Conservation (phyloP, 2,329 filamentous ascomycete genomes). For the Stagonosporopsis tanaceti region DNA sequence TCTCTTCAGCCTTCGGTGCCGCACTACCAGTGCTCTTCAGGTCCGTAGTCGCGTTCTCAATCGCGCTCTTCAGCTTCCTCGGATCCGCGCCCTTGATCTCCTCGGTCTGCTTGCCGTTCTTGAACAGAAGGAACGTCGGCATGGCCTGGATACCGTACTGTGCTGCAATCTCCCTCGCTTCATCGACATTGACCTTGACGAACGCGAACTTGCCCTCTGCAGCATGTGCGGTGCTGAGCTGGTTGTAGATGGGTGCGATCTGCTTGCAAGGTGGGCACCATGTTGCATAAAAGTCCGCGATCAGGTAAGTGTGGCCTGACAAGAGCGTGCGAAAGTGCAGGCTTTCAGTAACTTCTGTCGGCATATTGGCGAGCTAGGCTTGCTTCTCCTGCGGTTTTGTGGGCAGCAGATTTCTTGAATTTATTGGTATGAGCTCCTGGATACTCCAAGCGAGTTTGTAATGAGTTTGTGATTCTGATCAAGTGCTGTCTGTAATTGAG, state of each 20-base stretch:
- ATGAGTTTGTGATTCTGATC: not conserved
- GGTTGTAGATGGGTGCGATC: conserved; percentile 61
- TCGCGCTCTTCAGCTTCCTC: conserved; percentile 32
- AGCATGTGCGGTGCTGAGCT: conserved; percentile 59
- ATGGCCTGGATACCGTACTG: conserved; percentile 60
- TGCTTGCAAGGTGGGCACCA: conserved; percentile 67
- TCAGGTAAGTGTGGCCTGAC: conserved; percentile 49
- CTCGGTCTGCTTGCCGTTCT: conserved; percentile 40
- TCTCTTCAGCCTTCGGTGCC: conserved; percentile 16
- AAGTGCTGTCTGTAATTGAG: not conserved
- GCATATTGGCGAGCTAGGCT: conserved; percentile 28
- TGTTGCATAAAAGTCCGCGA: conserved; percentile 62
- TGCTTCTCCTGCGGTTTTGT: not conserved
- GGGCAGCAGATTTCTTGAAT: not conserved
- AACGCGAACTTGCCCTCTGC: conserved; percentile 58
- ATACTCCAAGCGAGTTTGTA: not conserved
- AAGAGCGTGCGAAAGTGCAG: conserved; percentile 49
- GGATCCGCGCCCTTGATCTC: conserved; percentile 43
- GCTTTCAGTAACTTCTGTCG: conserved; percentile 42
- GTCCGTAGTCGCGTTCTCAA: conserved; percentile 31
- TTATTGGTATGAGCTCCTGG: not conserved
- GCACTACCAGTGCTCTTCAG: conserved; percentile 12
- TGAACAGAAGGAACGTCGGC: conserved; percentile 47
- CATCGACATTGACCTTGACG: conserved; percentile 64
- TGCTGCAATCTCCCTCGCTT: conserved; percentile 57